These are phyloP conservation scores for Xerocomus minutiporus DNA, from an alignment of 1,284 basidiomycete genomes.

Conservation along the genomic window DNA sequence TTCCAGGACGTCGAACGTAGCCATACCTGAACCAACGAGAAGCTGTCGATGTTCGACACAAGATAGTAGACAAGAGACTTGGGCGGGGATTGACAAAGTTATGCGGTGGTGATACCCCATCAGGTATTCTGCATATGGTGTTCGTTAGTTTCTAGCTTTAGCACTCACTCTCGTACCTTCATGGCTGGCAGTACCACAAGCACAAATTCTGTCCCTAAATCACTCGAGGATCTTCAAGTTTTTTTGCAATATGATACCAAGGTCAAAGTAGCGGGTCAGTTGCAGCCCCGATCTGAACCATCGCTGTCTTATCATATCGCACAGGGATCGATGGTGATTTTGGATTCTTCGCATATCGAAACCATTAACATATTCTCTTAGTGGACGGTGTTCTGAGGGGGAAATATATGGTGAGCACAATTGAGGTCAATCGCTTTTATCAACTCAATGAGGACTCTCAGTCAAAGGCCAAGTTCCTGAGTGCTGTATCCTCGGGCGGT, in stretches of 20 bases:
- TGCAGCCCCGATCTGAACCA: not conserved
- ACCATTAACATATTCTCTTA: slow-evolving; percentile 26
- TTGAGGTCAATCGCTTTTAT: not conserved
- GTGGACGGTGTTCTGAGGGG: slow-evolving; percentile 93
- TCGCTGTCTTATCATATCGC: not conserved
- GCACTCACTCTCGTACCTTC: slow-evolving; percentile 1
- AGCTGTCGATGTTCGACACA: slow-evolving; percentile 43
- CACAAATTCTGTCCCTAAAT: slow-evolving; percentile 49
- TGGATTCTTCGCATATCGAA: not conserved
- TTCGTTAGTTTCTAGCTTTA: not conserved
- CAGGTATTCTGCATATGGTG: not conserved
- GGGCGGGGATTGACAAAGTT: slow-evolving; percentile 40
- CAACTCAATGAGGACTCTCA: slow-evolving; percentile 27
- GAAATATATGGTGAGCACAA: slow-evolving; percentile 75
- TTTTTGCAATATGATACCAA: slow-evolving; percentile 69
- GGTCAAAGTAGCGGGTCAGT: slow-evolving; percentile 87
- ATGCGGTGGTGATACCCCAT: slow-evolving; percentile 16
- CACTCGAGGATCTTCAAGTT: slow-evolving; percentile 53
- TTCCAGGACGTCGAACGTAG: not conserved
- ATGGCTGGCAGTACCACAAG: slow-evolving; percentile 9
- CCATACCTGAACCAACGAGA: slow-evolving; percentile 51
- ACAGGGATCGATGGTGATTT: slow-evolving; percentile 64
- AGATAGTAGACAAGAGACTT: slow-evolving; percentile 42
- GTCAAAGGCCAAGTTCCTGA: slow-evolving; percentile 91
- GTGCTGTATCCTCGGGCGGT: slow-evolving; percentile 74